Percentiles rank a stretch among this genome's conserved stretches.
These are phyloP conservation scores for Phialophora verrucosa DNA, from an alignment of 2,329 filamentous ascomycete genomes.

Conservation along the genomic window DNA sequence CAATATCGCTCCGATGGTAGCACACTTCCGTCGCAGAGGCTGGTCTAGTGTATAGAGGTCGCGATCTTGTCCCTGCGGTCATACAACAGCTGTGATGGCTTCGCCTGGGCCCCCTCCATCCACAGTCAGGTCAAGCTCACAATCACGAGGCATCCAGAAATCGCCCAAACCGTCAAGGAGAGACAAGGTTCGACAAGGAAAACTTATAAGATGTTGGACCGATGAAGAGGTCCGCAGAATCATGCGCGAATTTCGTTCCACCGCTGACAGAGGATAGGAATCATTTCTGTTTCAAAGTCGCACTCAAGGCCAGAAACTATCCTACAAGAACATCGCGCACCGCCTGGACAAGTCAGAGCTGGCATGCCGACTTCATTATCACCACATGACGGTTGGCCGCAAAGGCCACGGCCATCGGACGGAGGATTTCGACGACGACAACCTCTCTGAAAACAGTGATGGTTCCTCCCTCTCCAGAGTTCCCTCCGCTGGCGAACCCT, in stretches of 20 bases:
- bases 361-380: slow-evolving; percentile 84
- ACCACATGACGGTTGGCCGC: slow-evolving; percentile 73
- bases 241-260: slow-evolving; percentile 14
- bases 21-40: neutral
- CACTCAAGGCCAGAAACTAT: slow-evolving; percentile 74
- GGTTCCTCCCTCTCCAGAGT: slow-evolving; percentile 18
- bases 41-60: neutral
- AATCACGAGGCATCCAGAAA: slow-evolving; percentile 72
- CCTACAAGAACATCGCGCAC: slow-evolving; percentile 86
- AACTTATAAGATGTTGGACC: slow-evolving; percentile 70
- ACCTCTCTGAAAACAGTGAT: slow-evolving; percentile 21
- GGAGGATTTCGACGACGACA: slow-evolving; percentile 28
- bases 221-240: slow-evolving; percentile 73
- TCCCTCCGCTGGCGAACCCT: slow-evolving; percentile 4
- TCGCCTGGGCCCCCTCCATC: slow-evolving; percentile 43
- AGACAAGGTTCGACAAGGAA: slow-evolving; percentile 35
- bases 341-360: slow-evolving; percentile 87
- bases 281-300: slow-evolving; percentile 82
- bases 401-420: slow-evolving; percentile 31
- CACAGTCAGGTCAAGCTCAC: slow-evolving; percentile 68
- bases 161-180: slow-evolving; percentile 43
- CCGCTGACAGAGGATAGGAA: slow-evolving; percentile 60
- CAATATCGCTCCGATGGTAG: neutral
- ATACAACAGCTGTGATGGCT: slow-evolving; percentile 15
- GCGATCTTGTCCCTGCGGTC: slow-evolving; percentile 37